Evolutionary conservation across 1,284 basidiomycete genomes (phyloP).

Genomic region (Heterobasidion irregulare): DNA sequence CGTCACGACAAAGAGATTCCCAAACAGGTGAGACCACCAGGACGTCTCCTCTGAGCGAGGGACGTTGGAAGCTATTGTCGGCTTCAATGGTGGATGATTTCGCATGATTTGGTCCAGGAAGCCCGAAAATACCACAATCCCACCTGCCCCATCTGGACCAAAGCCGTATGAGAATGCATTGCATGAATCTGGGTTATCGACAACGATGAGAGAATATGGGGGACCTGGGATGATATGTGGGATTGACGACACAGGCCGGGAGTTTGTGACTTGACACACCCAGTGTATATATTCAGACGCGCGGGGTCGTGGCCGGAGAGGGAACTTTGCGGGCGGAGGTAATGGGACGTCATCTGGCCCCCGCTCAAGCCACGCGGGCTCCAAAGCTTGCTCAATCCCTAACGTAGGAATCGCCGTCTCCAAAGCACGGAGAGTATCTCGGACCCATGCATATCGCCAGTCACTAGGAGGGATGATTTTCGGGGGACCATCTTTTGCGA

Average conservation of each 20-base stretch:
- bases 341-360: constrained; percentile 43
- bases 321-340: constrained; percentile 68
- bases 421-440: constrained; percentile 62
- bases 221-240: constrained; percentile 67
- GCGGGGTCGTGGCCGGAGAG: constrained; percentile 63
- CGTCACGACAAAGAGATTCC: constrained; percentile 31
- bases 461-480: constrained; percentile 60
- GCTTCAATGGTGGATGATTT: constrained; percentile 21
- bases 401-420: constrained; percentile 65
- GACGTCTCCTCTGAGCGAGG: constrained; percentile 25
- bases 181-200: constrained; percentile 67
- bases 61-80: constrained; percentile 4
- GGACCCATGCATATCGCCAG: constrained; percentile 84
- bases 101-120: constrained; percentile 76
- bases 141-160: constrained; percentile 81
- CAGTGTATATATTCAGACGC: constrained; percentile 55
- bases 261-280: constrained; percentile 36
- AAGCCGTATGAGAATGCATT: constrained; percentile 93
- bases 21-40: constrained; percentile 43
- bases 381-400: constrained; percentile 43
- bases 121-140: constrained; percentile 85
- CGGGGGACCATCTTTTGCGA: constrained; percentile 60
- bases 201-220: constrained; percentile 79
- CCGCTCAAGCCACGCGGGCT: constrained; percentile 47
- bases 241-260: constrained; percentile 24